Evolutionary conservation across 805 yeast genomes (phyloP).

Genomic region (Lipomyces lipofer): DNA sequence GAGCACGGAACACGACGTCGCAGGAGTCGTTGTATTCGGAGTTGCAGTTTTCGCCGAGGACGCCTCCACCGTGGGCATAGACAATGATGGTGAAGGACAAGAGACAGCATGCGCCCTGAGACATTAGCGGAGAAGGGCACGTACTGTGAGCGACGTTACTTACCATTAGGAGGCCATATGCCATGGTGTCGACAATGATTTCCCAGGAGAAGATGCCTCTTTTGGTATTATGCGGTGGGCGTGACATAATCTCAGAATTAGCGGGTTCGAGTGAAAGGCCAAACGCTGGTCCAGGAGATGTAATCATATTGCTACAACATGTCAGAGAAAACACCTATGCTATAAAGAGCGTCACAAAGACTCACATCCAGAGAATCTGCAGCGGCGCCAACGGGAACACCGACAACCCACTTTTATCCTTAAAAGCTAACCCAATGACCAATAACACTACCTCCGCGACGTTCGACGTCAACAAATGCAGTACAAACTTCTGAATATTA

Average conservation of each 20-base stretch:
- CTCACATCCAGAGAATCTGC: constrained; percentile 79
- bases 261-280: constrained; percentile 73
- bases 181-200: constrained; percentile 65
- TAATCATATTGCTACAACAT: constrained; percentile 69
- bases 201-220: constrained; percentile 65
- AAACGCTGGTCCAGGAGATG: constrained; percentile 83
- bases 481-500: constrained; percentile 74
- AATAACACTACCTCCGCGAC: constrained; percentile 69
- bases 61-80: constrained; percentile 66
- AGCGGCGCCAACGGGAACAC: constrained; percentile 83
- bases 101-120: constrained; percentile 62
- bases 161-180: constrained; percentile 69
- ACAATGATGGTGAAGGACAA: constrained; percentile 63
- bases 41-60: constrained; percentile 68
- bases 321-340: too few species aligned
- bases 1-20: constrained; percentile 64
- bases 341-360: constrained; percentile 7
- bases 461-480: constrained; percentile 70
- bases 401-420: constrained; percentile 60
- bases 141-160: background rate
- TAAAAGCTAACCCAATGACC: constrained; percentile 72
- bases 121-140: too few species aligned
- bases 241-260: constrained; percentile 60
- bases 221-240: constrained; percentile 60
- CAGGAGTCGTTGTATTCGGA: constrained; percentile 50